Percentiles rank a stretch among this genome's conserved stretches.
These are phyloP conservation scores for Lagerstroemia fauriei DNA, from an alignment of 441 rosid species.

Conservation along the genomic window DNA sequence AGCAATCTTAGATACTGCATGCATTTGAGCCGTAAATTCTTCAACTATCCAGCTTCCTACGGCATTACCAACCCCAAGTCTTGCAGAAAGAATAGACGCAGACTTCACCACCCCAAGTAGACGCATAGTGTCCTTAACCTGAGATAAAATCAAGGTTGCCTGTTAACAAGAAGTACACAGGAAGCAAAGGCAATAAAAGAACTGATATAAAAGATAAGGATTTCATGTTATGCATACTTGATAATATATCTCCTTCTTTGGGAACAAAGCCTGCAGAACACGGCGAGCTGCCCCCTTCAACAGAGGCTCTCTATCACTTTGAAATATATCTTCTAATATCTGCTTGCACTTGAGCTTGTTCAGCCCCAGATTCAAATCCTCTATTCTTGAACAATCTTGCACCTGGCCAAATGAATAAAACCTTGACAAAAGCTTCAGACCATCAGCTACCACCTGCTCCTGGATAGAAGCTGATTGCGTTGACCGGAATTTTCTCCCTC, in stretches of 20 bases:
- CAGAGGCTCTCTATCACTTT: conserved; percentile 87
- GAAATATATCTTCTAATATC: conserved; percentile 78
- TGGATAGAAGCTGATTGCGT: conserved; percentile 73
- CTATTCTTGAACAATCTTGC: conserved; percentile 45
- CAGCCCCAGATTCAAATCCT: conserved; percentile 57
- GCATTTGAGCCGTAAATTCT: conserved; percentile 97
- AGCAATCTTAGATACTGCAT: conserved; percentile 97
- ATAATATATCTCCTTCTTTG: conserved; percentile 79
- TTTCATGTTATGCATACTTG: conserved; percentile 49
- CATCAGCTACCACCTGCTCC: conserved; percentile 97
- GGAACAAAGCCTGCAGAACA: conserved; percentile 86
- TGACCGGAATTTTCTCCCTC: conserved; percentile 68
- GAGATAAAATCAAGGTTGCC: conserved; percentile 26
- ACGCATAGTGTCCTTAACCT: conserved; percentile 94
- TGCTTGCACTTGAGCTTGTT: conserved; percentile 78
- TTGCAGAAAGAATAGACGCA: conserved; percentile 70
- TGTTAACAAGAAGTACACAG: conserved; percentile 25
- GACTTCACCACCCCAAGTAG: conserved; percentile 97
- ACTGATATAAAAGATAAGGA: background rate
- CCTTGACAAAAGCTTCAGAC: conserved; percentile 83
- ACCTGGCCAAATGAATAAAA: conserved; percentile 59
- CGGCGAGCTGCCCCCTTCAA: conserved; percentile 92
- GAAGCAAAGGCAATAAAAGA: background rate
- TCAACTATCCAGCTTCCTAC: conserved; percentile 85
- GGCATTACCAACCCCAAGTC: conserved; percentile 76